phyloP scores from a whole-genome alignment of 1,284 basidiomycete genomes.

The Ceratobasidium sp. region DNA sequence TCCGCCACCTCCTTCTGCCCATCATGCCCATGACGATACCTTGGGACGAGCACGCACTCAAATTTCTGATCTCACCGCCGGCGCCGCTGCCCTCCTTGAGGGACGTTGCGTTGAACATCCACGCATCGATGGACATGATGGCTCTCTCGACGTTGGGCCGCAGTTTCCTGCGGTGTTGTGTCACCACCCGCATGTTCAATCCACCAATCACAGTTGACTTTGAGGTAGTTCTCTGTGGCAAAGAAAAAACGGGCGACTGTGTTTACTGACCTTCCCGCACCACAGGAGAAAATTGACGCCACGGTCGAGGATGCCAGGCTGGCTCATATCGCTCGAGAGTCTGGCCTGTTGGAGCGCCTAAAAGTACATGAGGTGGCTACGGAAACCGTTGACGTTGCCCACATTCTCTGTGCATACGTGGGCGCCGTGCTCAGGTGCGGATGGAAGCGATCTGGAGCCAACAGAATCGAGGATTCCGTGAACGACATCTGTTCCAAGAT shows the following conservation, averaged over 20 bases:
- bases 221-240: background rate
- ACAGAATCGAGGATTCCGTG: slow-evolving; percentile 19
- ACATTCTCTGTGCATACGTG: slow-evolving; percentile 24
- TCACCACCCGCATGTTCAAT: slow-evolving; percentile 4
- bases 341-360: slow-evolving; percentile 30
- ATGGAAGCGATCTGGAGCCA: background rate
- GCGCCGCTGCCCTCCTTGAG: background rate
- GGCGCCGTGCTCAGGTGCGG: slow-evolving; percentile 17
- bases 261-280: background rate
- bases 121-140: slow-evolving; percentile 1
- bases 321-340: background rate
- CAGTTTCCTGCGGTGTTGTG: background rate
- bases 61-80: slow-evolving; percentile 19
- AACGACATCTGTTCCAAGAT: slow-evolving; percentile 33
- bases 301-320: slow-evolving; percentile 9
- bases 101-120: slow-evolving; percentile 12
- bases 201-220: slow-evolving; percentile 12
- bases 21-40: slow-evolving; percentile 28
- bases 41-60: slow-evolving; percentile 16
- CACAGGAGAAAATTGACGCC: background rate
- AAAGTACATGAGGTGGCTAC: slow-evolving; percentile 35
- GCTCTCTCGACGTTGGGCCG: slow-evolving; percentile 14
- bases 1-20: slow-evolving; percentile 18
- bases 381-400: background rate
- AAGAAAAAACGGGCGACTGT: background rate